Evolutionary conservation across 2,329 filamentous ascomycete species (phyloP).

Genomic region (Escovopsis weberi): DNA sequence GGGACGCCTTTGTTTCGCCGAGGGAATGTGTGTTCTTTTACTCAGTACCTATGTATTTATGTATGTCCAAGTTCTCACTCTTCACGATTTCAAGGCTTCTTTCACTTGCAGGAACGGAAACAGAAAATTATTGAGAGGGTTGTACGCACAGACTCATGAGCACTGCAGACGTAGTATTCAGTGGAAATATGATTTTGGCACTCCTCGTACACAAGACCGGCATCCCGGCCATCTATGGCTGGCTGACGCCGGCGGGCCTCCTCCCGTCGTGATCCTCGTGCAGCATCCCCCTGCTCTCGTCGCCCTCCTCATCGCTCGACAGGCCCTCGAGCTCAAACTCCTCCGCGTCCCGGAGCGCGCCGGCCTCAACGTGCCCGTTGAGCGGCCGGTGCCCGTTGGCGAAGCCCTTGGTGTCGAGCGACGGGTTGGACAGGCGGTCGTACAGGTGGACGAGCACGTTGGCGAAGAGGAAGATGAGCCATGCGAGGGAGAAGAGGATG

Average conservation of each 20-base stretch:
- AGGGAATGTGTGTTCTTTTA: too few species aligned
- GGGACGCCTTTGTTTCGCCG: too few species aligned
- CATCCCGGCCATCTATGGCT: background rate
- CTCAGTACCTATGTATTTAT: too few species aligned
- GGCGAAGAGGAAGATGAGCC: constrained; percentile 79
- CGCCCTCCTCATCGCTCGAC: constrained; percentile 75
- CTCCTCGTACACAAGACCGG: too few species aligned
- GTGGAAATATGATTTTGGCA: too few species aligned
- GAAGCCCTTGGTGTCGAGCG: constrained; percentile 20
- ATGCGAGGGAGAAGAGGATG: constrained; percentile 80
- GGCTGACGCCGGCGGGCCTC: background rate
- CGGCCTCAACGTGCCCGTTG: constrained; percentile 29
- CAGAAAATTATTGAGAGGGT: too few species aligned
- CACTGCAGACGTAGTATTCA: too few species aligned
- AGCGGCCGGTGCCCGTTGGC: constrained; percentile 20
- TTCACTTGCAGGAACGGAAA: too few species aligned
- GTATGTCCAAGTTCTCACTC: too few species aligned
- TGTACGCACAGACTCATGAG: too few species aligned
- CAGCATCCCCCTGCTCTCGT: constrained; percentile 27
- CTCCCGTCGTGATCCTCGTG: background rate
- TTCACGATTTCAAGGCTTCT: too few species aligned
- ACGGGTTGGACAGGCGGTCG: constrained; percentile 40
- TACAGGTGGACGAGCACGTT: constrained; percentile 80
- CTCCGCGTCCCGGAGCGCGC: constrained; percentile 62
- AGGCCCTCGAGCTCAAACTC: constrained; percentile 89